Evolutionary conservation across 225 moss, liverwort and hornwort species (phyloP), one percentile per base, ranked within the genome.

Genomic region (Antitrichia curtipendula): DNA sequence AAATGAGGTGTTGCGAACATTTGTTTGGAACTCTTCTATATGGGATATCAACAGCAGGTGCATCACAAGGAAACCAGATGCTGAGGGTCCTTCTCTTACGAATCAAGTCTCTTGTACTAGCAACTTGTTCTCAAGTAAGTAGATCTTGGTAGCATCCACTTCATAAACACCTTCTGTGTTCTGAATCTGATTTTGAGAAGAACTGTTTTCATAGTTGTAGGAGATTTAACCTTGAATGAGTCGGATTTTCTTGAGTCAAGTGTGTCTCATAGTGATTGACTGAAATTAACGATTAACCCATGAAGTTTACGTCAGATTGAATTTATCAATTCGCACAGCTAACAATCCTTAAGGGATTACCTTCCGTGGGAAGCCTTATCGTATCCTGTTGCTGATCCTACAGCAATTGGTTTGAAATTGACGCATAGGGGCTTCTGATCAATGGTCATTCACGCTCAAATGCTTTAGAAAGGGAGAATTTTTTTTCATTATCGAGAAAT

Each of bases 51-150:
- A 88, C 92, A 90, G 86, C 92, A 85, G 95, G 94, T 88, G 91
- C 90, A 60, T 72, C 86, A 40, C 91, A 94, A 92, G 88, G 92
- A 76, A 89, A 87, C 75, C 95, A 95, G 84, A 87, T 94, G 78
- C 94, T 95, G 78, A 94, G 94, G 84, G 89, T 95, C 41, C 92
- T 97, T 88, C 93, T 96, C 56, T 84, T 92, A 87, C 90, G 97
- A 75, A 89, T 94, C 80, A 96, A 95, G 87, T 82, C 92, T 58
- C 91, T 96, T 41, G 90, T 96, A 57, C 87, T 95, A 57, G 84
- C 92, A 77, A 88, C 95, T 86, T 97, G 97, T 95, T 93, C 95
- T 88, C 97, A 96, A 89, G 96, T 96, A 90, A 92, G 95, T 90
- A 49, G 45, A 70, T 70, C 74, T 84, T 73, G 71, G 71, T 78